Conservation (phyloP, 805 yeast genomes). For the Kodamaea fukazawae region DNA sequence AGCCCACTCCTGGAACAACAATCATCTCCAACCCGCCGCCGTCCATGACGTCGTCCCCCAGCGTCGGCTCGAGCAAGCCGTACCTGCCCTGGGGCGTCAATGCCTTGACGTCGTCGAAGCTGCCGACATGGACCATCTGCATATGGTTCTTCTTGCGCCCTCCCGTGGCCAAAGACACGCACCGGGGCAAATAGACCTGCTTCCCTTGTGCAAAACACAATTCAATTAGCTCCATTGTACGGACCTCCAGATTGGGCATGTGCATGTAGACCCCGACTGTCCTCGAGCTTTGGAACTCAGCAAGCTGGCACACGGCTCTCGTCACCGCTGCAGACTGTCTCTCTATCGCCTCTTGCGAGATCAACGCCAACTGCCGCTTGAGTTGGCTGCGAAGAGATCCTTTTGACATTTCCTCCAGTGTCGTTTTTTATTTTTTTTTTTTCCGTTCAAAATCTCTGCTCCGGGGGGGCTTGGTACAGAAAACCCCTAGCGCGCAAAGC, state of each 20-base stretch:
- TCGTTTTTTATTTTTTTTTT: background rate
- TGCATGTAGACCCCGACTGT: conserved; percentile 69
- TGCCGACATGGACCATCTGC: conserved; percentile 52
- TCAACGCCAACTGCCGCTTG: conserved; percentile 17
- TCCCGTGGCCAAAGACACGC: conserved; percentile 28
- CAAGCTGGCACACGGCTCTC: conserved; percentile 17
- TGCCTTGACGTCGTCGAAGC: conserved; percentile 38
- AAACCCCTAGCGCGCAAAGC: no score
- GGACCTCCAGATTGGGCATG: conserved; percentile 70
- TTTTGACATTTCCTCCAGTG: conserved; percentile 17
- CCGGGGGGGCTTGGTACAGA: no score
- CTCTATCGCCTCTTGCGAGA: conserved; percentile 16
- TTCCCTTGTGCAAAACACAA: conserved; percentile 51
- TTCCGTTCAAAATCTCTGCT: no score
- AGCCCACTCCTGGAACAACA: conserved; percentile 85
- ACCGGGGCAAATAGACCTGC: conserved; percentile 57
- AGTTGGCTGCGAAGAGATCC: conserved; percentile 23
- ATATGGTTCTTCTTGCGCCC: conserved; percentile 42
- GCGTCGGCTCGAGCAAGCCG: conserved; percentile 63
- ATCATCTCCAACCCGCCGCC: conserved; percentile 62
- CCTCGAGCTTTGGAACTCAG: conserved; percentile 43
- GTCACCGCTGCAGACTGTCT: conserved; percentile 27
- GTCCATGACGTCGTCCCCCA: conserved; percentile 27
- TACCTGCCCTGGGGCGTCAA: conserved; percentile 69
- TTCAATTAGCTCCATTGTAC: conserved; percentile 54